Base-by-base conservation (phyloP, 2,329 filamentous ascomycete species). In the Helminthosporium solani region DNA sequence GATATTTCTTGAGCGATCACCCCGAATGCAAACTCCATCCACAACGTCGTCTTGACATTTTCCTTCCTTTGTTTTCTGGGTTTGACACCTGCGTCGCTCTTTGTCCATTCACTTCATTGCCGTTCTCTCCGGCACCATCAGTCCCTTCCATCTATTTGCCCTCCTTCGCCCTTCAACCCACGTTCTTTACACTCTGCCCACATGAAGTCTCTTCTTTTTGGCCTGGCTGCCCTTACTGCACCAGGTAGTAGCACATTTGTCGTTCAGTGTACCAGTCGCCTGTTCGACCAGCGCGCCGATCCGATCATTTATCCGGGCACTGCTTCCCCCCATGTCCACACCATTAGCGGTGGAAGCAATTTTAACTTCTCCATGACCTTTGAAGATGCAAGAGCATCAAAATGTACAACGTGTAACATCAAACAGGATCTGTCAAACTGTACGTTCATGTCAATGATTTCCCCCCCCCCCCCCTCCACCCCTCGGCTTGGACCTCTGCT, bases 371-470 rank as follows among this genome's bases (percentile, higher is more conserved):
- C 70, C 45, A 82, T 85, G 61, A 81, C 76, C 33, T 86, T 83
- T 58, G 75, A 81, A 43, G 74, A 79, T 40, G 75, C 87, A 16
- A 63, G 76, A 42, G 87, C 85, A 21, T 43, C 53, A 1, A 75
- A 76, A 18, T 90, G 87, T 74, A 86, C 81, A 46, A 86, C 83
- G 23, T 85, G 86, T 61, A 76, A 78, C 47, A 74, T 87, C 63
- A 81, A 78, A 56, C 43, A 51, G 30, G 44, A 46, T 38, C 14
- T 14, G 63, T 36, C 15, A 12, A 20, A 28, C n/a, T 30, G 20
- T 25, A 11, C 21, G 21, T 16, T 15, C 12, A 5, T 35, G 23
- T 25, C 9, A 25, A 25, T 25, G 23, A 25, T 25, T 9, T 6
- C 23, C 23, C 6, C 9, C 6, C 23, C 23, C 23, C n/a, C n/a